Percentiles rank a stretch among this genome's conserved stretches.
Conservation (phyloP, 176 grass and related monocot species). For the Microstegium vimineum region DNA sequence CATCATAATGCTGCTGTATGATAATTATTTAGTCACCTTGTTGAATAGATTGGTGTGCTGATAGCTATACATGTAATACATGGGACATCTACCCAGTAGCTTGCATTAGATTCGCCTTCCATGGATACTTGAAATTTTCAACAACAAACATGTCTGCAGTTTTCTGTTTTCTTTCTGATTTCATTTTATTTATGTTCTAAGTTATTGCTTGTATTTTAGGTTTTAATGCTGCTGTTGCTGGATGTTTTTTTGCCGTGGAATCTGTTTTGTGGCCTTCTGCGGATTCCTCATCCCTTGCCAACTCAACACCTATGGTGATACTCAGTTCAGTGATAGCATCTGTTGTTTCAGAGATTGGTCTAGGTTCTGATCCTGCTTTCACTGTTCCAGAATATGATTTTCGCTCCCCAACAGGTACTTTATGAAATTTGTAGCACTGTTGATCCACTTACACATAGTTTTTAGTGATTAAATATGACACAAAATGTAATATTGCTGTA, state of each 20-base stretch:
- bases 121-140: background rate
- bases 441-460: background rate
- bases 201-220: slow-evolving; percentile 68
- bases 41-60: background rate
- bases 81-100: background rate
- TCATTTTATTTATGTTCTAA: slow-evolving; percentile 57
- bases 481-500: background rate
- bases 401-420: slow-evolving; percentile 80
- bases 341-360: slow-evolving; percentile 83
- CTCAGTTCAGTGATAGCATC: slow-evolving; percentile 96
- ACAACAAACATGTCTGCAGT: background rate
- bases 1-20: too few relatives aligned
- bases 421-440: background rate
- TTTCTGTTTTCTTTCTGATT: slow-evolving; percentile 30
- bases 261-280: slow-evolving; percentile 87
- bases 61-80: background rate
- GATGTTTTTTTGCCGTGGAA: slow-evolving; percentile 96
- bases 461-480: background rate
- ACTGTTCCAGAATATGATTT: slow-evolving; percentile 90
- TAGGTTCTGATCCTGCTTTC: slow-evolving; percentile 87
- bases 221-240: slow-evolving; percentile 96
- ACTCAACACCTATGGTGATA: slow-evolving; percentile 88
- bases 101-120: background rate
- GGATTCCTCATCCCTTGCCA: slow-evolving; percentile 67
- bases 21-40: background rate